Base-by-base conservation (phyloP, 2,329 filamentous ascomycete species). In the Tolypocladium nubicola region DNA sequence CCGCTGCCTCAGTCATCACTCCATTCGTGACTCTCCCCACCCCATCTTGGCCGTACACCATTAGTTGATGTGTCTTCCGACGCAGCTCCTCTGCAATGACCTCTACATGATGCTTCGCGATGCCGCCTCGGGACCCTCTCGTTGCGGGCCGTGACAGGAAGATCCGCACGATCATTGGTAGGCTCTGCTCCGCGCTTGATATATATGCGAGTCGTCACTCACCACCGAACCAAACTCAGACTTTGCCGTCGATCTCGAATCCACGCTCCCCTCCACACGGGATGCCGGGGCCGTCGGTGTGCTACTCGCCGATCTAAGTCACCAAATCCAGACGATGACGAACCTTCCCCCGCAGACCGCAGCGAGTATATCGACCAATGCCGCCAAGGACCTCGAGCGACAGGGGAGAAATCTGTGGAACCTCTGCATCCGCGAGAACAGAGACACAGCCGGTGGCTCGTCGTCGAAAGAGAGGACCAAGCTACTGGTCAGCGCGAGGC, bases 321-420 rank as follows among this genome's bases (percentile, higher is more conserved):
- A 64, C 39, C 63, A 70, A 21, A 63, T 71, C 35, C 58, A 63
- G 13, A 59, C 61, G 5, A 59, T 64, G 37, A 66, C 62, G 14
- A 39, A 43, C 30, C 50, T 67, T 2, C 37, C 57, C 26, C 19
- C 58, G 52, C 9, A 56, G 30, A n/a, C 45, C 10, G 33, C 47
- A 10, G 14, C 21, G 16, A 45, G 16, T 19, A 43, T 58, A 38
- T 33, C 58, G 21, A 19, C 47, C 4, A 53, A 55, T n/a, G 21
- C 33, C 2, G 58, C 59, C 4, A 65, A 60, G 39, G 76, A 81
- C 6, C 71, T 89, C 3, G 85, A 88, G 59, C 68, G 62, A 6
- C 66, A 75, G 8, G 87, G 82, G 3, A 82, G 80, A 0, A 73
- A 75, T 30, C 71, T 90, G 9, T 90, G 87, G 87, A 90, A 90